A percentile compares a stretch with the other conserved stretches of the same genome.
Evolutionary conservation across 1,284 basidiomycete species (phyloP).

Genomic region (Austroboletus niveus): DNA sequence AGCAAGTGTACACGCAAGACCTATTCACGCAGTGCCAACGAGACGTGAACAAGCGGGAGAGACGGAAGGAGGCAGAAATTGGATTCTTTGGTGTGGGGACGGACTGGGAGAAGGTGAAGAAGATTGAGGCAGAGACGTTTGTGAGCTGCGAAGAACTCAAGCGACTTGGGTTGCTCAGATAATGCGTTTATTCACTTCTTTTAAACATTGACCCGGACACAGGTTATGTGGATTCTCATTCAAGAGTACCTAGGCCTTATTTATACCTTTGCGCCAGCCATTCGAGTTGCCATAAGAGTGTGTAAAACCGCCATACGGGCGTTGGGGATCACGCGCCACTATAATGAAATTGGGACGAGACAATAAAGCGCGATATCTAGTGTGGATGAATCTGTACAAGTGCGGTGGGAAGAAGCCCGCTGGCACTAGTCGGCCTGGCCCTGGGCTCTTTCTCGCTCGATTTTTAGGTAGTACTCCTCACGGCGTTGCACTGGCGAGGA

Average conservation of each 20-base stretch:
- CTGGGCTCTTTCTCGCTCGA: slow-evolving; percentile 58
- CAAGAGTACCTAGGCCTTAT: slow-evolving; percentile 18
- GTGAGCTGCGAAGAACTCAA: slow-evolving; percentile 76
- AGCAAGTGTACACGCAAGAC: slow-evolving; percentile 67
- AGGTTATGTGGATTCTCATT: slow-evolving; percentile 8
- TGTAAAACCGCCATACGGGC: neutral
- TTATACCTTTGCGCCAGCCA: slow-evolving; percentile 24
- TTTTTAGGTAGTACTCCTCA: slow-evolving; percentile 80
- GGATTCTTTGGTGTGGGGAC: slow-evolving; percentile 89
- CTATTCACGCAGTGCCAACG: slow-evolving; percentile 71
- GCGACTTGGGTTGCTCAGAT: slow-evolving; percentile 50
- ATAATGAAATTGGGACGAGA: slow-evolving; percentile 11
- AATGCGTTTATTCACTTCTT: slow-evolving; percentile 14
- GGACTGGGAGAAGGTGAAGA: slow-evolving; percentile 81
- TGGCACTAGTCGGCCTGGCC: slow-evolving; percentile 13
- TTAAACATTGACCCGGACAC: slow-evolving; percentile 11
- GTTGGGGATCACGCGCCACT: slow-evolving; percentile 13
- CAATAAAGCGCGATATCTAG: slow-evolving; percentile 18
- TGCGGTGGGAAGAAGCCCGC: neutral
- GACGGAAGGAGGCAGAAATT: slow-evolving; percentile 69
- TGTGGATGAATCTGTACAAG: slow-evolving; percentile 11
- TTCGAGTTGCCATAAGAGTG: neutral
- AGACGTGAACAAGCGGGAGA: slow-evolving; percentile 60
- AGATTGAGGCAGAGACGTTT: slow-evolving; percentile 63
- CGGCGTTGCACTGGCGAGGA: slow-evolving; percentile 63